These are phyloP conservation scores for Calophaca sinica DNA, from an alignment of 306 rosid species.

Conservation along the genomic window DNA sequence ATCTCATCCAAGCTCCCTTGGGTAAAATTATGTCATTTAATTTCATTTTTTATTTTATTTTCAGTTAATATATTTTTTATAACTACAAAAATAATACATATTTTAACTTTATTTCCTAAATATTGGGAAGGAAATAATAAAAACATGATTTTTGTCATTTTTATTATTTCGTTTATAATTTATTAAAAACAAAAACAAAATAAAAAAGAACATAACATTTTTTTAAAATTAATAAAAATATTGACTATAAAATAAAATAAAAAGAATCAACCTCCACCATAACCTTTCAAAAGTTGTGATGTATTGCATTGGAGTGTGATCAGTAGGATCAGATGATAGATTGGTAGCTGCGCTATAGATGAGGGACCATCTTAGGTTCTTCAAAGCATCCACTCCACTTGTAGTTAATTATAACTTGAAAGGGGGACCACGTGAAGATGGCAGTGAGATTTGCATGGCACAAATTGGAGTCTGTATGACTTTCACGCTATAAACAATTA, in stretches of 20 bases:
- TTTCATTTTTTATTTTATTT: too few species aligned
- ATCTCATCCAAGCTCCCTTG: too few species aligned
- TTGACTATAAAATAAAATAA: neutral
- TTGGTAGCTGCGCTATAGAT: conserved; percentile 52
- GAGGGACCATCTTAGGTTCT: conserved; percentile 86
- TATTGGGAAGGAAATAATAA: neutral
- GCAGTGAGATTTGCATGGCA: conserved; percentile 74
- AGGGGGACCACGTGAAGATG: conserved; percentile 61
- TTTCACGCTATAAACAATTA: conserved; percentile 4
- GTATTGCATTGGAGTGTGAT: conserved; percentile 41
- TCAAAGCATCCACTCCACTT: conserved; percentile 56
- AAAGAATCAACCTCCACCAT: neutral
- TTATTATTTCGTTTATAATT: too few species aligned
- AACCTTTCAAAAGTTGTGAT: conserved; percentile 39
- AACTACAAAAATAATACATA: too few species aligned
- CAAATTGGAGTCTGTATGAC: conserved; percentile 42
- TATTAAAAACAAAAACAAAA: too few species aligned
- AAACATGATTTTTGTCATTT: too few species aligned
- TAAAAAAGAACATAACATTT: too few species aligned
- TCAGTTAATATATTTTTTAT: too few species aligned
- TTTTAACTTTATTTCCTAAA: neutral
- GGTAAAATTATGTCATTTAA: too few species aligned
- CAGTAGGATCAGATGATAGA: conserved; percentile 42
- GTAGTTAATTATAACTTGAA: conserved; percentile 24
- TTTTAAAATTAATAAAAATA: too few species aligned